Evolutionary conservation across 192 early-diverging fungal species (phyloP).

Genomic region (Rhizophagus prolifer): DNA sequence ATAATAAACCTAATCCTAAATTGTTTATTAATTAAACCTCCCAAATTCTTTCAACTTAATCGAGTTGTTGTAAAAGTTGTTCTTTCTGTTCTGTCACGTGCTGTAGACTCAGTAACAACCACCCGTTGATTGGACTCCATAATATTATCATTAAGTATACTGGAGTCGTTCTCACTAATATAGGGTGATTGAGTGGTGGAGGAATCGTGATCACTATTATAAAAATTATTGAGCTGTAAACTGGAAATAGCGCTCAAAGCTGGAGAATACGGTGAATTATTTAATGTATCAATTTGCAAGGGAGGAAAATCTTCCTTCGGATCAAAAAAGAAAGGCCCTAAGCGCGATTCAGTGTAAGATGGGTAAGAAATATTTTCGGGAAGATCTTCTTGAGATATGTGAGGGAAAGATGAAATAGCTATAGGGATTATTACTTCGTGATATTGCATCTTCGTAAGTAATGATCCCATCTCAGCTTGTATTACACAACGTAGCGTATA

Average conservation of each 20-base stretch:
- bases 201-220: background rate
- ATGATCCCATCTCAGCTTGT: slow-evolving; percentile 32
- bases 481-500: slow-evolving; percentile 42
- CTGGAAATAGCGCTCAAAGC: background rate
- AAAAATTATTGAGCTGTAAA: background rate
- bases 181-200: background rate
- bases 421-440: slow-evolving; percentile 43
- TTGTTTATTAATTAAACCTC: background rate
- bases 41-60: background rate
- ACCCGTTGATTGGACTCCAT: background rate
- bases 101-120: background rate
- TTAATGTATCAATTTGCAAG: background rate
- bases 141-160: background rate
- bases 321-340: slow-evolving; percentile 40
- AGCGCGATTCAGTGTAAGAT: slow-evolving; percentile 29
- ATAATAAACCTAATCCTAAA: background rate
- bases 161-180: background rate
- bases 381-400: slow-evolving; percentile 31
- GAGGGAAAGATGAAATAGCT: slow-evolving; percentile 39
- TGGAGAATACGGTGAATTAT: background rate
- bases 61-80: background rate
- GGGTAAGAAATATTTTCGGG: slow-evolving; percentile 24
- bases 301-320: slow-evolving; percentile 39
- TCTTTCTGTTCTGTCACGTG: background rate
- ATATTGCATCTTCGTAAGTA: slow-evolving; percentile 37